These are phyloP conservation scores for Oryza meyeriana DNA, from an alignment of 176 grass and related monocot species.

Conservation along the genomic window DNA sequence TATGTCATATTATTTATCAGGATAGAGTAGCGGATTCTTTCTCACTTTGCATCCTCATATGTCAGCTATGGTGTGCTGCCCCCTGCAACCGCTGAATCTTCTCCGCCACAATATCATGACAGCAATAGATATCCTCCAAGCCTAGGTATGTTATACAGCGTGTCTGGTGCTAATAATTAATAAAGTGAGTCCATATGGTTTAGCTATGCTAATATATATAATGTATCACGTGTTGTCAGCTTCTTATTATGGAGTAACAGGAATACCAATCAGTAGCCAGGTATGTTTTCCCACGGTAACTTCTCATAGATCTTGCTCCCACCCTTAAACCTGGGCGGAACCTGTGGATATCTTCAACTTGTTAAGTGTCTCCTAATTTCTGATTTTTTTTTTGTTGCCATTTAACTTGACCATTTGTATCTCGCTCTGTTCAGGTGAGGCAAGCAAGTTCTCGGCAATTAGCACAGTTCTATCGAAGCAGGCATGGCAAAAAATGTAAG, in stretches of 20 bases:
- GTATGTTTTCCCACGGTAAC: background rate
- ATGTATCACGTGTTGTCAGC: conserved; percentile 16
- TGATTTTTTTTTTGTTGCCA: background rate
- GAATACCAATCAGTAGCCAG: conserved; percentile 4
- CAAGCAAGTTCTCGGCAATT: conserved; percentile 23
- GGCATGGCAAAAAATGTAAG: conserved; percentile 44
- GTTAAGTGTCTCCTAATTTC: background rate
- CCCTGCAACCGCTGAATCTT: background rate
- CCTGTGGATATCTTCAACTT: background rate
- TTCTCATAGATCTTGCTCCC: background rate
- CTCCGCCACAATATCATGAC: conserved; percentile 16
- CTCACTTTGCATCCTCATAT: background rate
- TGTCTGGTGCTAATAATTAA: background rate
- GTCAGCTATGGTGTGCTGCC: conserved; percentile 14
- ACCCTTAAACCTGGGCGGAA: background rate
- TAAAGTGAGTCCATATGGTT: background rate
- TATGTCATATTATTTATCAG: background rate
- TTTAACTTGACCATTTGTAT: background rate
- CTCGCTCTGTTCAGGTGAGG: conserved; percentile 29
- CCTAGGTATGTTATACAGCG: background rate
- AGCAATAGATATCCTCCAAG: background rate
- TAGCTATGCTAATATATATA: background rate
- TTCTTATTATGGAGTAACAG: conserved; percentile 5
- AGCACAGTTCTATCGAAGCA: conserved; percentile 17
- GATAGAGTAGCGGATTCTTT: background rate